Conservation (phyloP, 176 grass and related monocot genomes). For the Triticum timopheevii region DNA sequence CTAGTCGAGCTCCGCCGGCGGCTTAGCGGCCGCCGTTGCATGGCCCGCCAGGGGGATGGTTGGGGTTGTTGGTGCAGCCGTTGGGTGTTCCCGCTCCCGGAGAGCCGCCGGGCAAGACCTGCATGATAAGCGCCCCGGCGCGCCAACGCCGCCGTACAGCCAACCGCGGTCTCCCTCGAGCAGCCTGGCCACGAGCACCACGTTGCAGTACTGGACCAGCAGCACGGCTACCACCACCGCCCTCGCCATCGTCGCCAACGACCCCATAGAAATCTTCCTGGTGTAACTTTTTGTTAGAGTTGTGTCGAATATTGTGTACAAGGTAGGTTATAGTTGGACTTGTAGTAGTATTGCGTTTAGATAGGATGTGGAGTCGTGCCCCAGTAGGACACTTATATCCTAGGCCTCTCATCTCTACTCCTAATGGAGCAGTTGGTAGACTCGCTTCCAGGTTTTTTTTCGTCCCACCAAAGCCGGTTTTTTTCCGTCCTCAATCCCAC, state of each 20-base stretch:
- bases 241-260: neutral
- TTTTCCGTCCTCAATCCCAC: too few species aligned
- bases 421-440: too few species aligned
- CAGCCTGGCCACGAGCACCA: neutral
- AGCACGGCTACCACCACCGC: neutral
- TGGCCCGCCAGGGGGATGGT: neutral
- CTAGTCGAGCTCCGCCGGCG: neutral
- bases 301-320: too few species aligned
- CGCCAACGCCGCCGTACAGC: neutral
- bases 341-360: too few species aligned
- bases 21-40: neutral
- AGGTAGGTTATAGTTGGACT: too few species aligned
- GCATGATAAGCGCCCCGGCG: neutral
- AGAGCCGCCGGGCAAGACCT: neutral
- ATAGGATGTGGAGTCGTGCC: too few species aligned
- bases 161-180: neutral
- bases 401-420: too few species aligned
- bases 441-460: too few species aligned
- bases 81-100: neutral
- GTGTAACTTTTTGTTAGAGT: neutral
- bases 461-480: too few species aligned
- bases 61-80: neutral
- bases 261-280: neutral
- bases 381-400: too few species aligned
- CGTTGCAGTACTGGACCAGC: conserved; percentile 29